Base-by-base conservation (phyloP, 176 grass and related monocot species). In the Dendrocalamus sinicus region DNA sequence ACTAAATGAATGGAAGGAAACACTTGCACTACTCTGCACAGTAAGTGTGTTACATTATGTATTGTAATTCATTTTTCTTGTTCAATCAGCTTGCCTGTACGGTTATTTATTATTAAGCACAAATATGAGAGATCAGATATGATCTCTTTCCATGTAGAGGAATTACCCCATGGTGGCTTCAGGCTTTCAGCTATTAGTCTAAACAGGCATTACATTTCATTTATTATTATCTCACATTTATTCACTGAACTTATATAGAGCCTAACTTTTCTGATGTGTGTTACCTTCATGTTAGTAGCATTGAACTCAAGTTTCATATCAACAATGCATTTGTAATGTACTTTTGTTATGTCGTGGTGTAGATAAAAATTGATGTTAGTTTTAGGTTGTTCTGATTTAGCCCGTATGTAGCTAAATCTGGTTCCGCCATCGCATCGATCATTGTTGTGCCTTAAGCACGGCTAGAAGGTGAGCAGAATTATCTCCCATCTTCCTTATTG, bases 1-100 rank as follows among this genome's bases (percentile, higher is more conserved):
- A 24, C 90, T 99, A 73, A 91, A 92, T 86, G 86, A 90, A 55
- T 99, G 96, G 96, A 99, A 91, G 83, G 96, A 99, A 91, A 99
- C 96, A 80, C 90, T 99, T 76, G 93, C 96, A 80, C 86, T 99
- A 82, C 90, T 99, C 44, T 99, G 96, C 88, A 99, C 96, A 20
- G 96, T 96, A 92, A 94, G 93, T 78, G 50, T 76, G 58, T 80
- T 47, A 73, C 55, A 28, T 89, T 81, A 47, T 76, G 40, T 73
- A 69, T 75, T 48, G 4, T 43, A 78, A 72, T 12, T 63, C 12
- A 17, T 19, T 62, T 65, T 17, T 76, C 15, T 82, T 81, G 59
- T 87, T 77, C 17, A 63, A 63, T 70, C 17, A 81, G 20, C 30
- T 14, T 80, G 14, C 30, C 3, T 74, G 30, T 79, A 51, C 3